phyloP scores from a whole-genome alignment of 2,329 filamentous ascomycete species.

The Alternaria longipes region DNA sequence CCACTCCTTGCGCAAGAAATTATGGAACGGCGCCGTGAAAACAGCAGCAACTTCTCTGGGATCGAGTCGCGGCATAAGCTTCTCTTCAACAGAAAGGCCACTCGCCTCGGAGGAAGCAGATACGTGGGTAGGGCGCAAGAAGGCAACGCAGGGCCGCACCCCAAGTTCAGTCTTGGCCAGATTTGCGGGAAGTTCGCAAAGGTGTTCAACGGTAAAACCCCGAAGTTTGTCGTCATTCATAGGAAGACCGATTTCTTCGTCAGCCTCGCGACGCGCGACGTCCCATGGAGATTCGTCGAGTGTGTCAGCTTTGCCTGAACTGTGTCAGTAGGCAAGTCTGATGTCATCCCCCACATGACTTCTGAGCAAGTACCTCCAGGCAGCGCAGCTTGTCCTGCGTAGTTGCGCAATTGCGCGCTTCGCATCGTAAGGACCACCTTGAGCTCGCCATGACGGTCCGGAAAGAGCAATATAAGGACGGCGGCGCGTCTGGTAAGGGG shows the following conservation, averaged over 20 bases:
- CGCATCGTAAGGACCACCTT: conserved; percentile 71
- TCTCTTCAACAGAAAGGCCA: conserved; percentile 62
- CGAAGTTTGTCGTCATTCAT: conserved; percentile 71
- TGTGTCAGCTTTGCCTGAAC: conserved; percentile 63
- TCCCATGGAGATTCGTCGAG: conserved; percentile 70
- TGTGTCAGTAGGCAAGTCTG: conserved; percentile 4
- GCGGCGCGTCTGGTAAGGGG: conserved; percentile 77
- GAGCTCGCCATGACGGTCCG: conserved; percentile 81
- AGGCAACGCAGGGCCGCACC: conserved; percentile 63
- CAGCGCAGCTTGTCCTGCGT: conserved; percentile 80
- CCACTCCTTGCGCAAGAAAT: conserved; percentile 72
- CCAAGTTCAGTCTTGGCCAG: conserved; percentile 61
- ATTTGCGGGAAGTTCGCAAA: conserved; percentile 78
- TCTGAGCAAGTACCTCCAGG: conserved; percentile 71
- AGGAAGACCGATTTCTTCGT: conserved; percentile 91
- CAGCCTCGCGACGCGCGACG: conserved; percentile 88
- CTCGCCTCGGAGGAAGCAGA: conserved; percentile 15
- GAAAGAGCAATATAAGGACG: conserved; percentile 87
- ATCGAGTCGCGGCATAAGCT: conserved; percentile 81
- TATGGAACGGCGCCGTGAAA: conserved; percentile 87
- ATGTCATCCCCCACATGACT: background rate
- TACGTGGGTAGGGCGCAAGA: conserved; percentile 59
- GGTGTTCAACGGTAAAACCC: conserved; percentile 85
- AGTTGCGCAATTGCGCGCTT: conserved; percentile 66
- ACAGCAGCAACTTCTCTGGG: conserved; percentile 92